Evolutionary conservation across 1,139 yeast species (phyloP).

Genomic region (Hyphopichia burtonii): DNA sequence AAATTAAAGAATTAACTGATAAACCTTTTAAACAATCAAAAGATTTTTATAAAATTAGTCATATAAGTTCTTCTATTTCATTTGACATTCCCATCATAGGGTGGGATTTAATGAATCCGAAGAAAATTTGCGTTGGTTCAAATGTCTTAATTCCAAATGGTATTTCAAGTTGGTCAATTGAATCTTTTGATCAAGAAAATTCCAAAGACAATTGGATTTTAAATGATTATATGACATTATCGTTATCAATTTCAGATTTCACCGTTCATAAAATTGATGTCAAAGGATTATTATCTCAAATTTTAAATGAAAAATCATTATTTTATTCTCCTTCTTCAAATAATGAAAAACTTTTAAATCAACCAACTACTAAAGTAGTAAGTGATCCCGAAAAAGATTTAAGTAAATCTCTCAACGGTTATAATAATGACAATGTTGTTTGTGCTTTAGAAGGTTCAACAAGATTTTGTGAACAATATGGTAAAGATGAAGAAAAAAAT

Average conservation of each 20-base stretch:
- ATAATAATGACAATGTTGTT: slow-evolving; percentile 27
- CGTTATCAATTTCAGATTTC: slow-evolving; percentile 35
- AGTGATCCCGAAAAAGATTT: slow-evolving; percentile 5
- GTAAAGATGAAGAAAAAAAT: slow-evolving; percentile 9
- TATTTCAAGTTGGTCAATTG: slow-evolving; percentile 29
- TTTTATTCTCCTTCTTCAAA: slow-evolving; percentile 6
- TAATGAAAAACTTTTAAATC: slow-evolving; percentile 5
- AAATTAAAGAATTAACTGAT: background rate
- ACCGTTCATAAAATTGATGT: slow-evolving; percentile 33
- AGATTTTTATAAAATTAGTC: slow-evolving; percentile 23
- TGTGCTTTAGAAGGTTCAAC: slow-evolving; percentile 30
- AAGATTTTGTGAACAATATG: slow-evolving; percentile 24
- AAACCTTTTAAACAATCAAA: slow-evolving; percentile 5
- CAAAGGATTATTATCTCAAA: slow-evolving; percentile 26
- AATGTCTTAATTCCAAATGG: slow-evolving; percentile 41
- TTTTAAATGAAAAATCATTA: slow-evolving; percentile 15
- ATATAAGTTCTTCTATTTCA: slow-evolving; percentile 35
- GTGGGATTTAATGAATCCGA: slow-evolving; percentile 26
- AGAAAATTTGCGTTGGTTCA: slow-evolving; percentile 25
- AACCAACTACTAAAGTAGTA: slow-evolving; percentile 6
- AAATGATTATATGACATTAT: slow-evolving; percentile 30
- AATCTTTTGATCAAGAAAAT: slow-evolving; percentile 8
- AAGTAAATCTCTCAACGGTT: slow-evolving; percentile 14
- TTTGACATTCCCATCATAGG: slow-evolving; percentile 33
- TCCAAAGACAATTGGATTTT: slow-evolving; percentile 11